Percentiles rank a stretch among this genome's conserved stretches.
phyloP scores from a whole-genome alignment of 2,329 filamentous ascomycete genomes.

The Rhytidhysteron rufulum region DNA sequence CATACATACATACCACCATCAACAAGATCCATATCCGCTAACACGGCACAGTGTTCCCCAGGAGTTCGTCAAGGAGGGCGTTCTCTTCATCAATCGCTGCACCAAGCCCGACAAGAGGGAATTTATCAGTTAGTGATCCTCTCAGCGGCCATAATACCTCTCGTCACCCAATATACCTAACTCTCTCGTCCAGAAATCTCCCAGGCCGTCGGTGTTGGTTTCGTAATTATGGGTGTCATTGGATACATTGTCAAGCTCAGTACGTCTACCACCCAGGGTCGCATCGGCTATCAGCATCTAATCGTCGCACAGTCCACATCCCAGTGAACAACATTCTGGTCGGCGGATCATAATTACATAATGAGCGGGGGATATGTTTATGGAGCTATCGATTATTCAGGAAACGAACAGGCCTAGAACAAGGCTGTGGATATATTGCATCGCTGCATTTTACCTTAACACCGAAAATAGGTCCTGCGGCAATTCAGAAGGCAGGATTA shows the following conservation, averaged over 20 bases:
- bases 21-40: constrained; percentile 10
- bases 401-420: neutral
- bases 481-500: constrained; percentile 10
- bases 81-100: constrained; percentile 48
- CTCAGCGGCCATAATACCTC: neutral
- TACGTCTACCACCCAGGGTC: constrained; percentile 13
- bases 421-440: neutral
- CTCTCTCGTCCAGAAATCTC: constrained; percentile 42
- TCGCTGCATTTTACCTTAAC: neutral
- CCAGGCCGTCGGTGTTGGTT: constrained; percentile 51
- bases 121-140: constrained; percentile 21
- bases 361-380: constrained; percentile 4
- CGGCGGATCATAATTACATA: constrained; percentile 39
- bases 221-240: constrained; percentile 52
- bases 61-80: constrained; percentile 45
- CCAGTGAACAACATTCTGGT: constrained; percentile 54
- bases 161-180: constrained; percentile 4
- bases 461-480: constrained; percentile 1
- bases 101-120: constrained; percentile 42
- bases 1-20: constrained; percentile 1
- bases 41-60: constrained; percentile 32
- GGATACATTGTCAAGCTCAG: constrained; percentile 51
- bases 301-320: constrained; percentile 41
- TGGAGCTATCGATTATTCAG: neutral
- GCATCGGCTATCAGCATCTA: constrained; percentile 3